Evolutionary conservation across 2,329 filamentous ascomycete genomes (phyloP).

Genomic region (Cladophialophora exuberans): DNA sequence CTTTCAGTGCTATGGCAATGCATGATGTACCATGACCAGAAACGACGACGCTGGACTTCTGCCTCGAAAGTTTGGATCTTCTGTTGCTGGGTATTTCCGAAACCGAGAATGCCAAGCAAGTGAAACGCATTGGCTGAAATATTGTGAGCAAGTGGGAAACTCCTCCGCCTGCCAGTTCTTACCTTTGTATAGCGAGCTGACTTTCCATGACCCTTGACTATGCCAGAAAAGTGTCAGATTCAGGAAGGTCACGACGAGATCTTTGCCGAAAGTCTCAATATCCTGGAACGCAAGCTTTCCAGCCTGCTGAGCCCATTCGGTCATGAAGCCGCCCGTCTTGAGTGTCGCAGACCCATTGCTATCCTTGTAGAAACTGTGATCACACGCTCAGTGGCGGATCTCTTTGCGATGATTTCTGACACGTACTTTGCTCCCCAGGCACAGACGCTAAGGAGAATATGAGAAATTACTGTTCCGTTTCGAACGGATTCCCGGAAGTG

Average conservation of each 20-base stretch:
- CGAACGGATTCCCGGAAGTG: conserved; percentile 15
- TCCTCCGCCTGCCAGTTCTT: too few relatives aligned
- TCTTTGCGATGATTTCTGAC: too few relatives aligned
- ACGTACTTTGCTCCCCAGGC: conserved; percentile 21
- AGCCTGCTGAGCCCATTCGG: conserved; percentile 21
- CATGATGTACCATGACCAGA: conserved; percentile 22
- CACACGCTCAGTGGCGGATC: background rate
- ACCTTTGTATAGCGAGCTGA: conserved; percentile 18
- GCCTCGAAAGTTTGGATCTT: background rate
- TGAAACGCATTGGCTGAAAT: too few relatives aligned
- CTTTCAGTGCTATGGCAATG: conserved; percentile 7
- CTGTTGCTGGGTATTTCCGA: conserved; percentile 1
- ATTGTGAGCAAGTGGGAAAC: too few relatives aligned
- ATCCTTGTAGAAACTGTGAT: conserved; percentile 18
- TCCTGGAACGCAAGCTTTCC: conserved; percentile 18
- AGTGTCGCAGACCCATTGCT: conserved; percentile 15
- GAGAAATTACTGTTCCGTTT: conserved; percentile 1
- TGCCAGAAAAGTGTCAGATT: conserved; percentile 21
- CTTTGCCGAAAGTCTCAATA: conserved; percentile 12
- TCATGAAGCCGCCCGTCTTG: conserved; percentile 21
- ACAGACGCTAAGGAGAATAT: conserved; percentile 22
- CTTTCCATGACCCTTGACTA: conserved; percentile 18
- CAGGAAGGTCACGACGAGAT: conserved; percentile 20
- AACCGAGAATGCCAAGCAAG: conserved; percentile 7
- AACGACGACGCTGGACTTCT: conserved; percentile 16